Evolutionary conservation across 2,329 filamentous ascomycete species (phyloP).

Genomic region (Botrytis elliptica): DNA sequence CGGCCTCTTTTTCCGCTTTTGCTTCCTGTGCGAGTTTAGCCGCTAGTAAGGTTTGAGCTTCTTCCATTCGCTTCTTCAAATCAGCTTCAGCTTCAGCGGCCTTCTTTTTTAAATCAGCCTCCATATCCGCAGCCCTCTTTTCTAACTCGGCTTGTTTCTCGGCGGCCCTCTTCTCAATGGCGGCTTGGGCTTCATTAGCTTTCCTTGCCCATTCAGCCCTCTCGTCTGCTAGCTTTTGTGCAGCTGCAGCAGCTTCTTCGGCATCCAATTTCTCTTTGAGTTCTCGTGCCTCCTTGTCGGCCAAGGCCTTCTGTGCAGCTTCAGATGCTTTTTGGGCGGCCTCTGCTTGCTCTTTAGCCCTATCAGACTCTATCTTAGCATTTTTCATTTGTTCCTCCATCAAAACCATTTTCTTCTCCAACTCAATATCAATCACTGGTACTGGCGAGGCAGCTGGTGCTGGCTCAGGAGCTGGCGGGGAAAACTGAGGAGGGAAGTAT

Average conservation of each 20-base stretch:
- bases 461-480: constrained; percentile 29
- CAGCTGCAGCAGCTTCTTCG: constrained; percentile 43
- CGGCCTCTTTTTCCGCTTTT: constrained; percentile 27
- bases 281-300: constrained; percentile 42
- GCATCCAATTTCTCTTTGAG: constrained; percentile 29
- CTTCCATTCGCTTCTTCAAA: constrained; percentile 29
- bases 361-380: constrained; percentile 42
- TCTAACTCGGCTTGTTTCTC: constrained; percentile 25
- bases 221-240: constrained; percentile 45
- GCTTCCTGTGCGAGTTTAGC: constrained; percentile 23
- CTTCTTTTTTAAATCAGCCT: constrained; percentile 22
- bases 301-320: constrained; percentile 46
- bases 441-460: constrained; percentile 25
- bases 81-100: constrained; percentile 27
- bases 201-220: constrained; percentile 44
- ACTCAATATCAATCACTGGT: constrained; percentile 29
- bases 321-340: constrained; percentile 25
- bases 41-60: constrained; percentile 22
- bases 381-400: constrained; percentile 55
- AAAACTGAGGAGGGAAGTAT: constrained; percentile 32
- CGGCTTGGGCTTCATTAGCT: constrained; percentile 46
- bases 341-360: constrained; percentile 43
- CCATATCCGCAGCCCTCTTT: constrained; percentile 21
- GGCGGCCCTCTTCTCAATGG: constrained; percentile 27
- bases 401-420: constrained; percentile 58